Evolutionary conservation across 1,284 basidiomycete genomes (phyloP).

Genomic region (Boletus holoroseus): DNA sequence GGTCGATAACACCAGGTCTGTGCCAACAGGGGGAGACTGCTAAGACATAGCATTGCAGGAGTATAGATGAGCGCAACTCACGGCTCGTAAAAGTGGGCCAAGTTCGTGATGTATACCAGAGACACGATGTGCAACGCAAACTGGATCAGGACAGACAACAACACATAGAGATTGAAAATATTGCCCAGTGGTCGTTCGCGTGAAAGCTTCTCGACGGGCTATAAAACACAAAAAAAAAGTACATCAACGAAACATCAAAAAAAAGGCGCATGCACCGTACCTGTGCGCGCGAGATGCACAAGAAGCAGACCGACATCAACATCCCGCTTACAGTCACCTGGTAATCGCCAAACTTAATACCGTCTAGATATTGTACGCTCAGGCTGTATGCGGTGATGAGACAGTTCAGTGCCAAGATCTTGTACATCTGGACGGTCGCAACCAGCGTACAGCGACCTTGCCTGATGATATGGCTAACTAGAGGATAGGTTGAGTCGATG

Average conservation of each 20-base stretch:
- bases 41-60: not conserved
- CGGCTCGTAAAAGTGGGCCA: conserved; percentile 76
- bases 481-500: conserved; percentile 10
- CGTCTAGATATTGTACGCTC: conserved; percentile 93
- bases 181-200: conserved; percentile 87
- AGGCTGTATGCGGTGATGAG: conserved; percentile 94
- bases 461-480: conserved; percentile 91
- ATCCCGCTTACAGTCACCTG: conserved; percentile 90
- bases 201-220: conserved; percentile 90
- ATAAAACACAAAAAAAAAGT: conserved; percentile 5
- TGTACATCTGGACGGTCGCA: conserved; percentile 98
- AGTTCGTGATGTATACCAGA: conserved; percentile 84
- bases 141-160: conserved; percentile 84
- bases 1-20: conserved; percentile 77
- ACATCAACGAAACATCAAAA: conserved; percentile 1
- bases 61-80: conserved; percentile 39
- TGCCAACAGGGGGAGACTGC: not conserved
- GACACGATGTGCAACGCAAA: conserved; percentile 88
- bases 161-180: conserved; percentile 93
- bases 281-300: conserved; percentile 95
- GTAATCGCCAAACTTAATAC: conserved; percentile 97
- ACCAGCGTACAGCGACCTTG: conserved; percentile 96
- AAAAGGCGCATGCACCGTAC: conserved; percentile 39
- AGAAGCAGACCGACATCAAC: conserved; percentile 95
- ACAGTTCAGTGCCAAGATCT: conserved; percentile 93